Base-by-base conservation (phyloP, 2,329 filamentous ascomycete genomes). In the Septoria linicola region DNA sequence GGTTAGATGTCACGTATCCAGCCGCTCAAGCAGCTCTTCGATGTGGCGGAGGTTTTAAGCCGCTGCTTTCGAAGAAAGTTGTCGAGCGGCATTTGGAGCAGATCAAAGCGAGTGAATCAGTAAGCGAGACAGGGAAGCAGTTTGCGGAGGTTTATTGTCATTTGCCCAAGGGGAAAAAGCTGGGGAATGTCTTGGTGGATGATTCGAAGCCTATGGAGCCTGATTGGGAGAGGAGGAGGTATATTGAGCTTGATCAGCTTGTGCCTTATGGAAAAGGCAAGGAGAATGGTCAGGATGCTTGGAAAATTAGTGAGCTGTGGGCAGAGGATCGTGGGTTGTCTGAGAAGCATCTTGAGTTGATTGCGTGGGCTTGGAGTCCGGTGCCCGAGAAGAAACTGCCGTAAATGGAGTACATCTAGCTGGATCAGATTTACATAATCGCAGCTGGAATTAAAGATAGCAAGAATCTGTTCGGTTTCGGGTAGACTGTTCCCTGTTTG, bases 321-420 rank as follows among this genome's bases (percentile, higher is more conserved):
- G 49, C 41, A 1, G 58, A 63, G n/a, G 59, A 62, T 17, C 35
- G 49, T 21, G 42, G 50, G 16, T 40, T 52, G 3, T 57, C 59
- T 10, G 37, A 41, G 16, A 36, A 51, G 50, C 64, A 67, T 58
- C 30, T 64, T 19, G 44, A 56, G 20, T 40, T 65, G 31, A 58
- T 66, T 32, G 62, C 63, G 8, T 66, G 62, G 64, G 64, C 55
- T 4, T 67, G 63, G 64, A 65, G 62, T 54, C 64, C 64, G 11
- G 49, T 63, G 34, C 48, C 51, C 34, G 63, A 66, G 44, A 56
- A 49, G 45, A 59, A 58, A 48, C 34, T 63, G 39, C 43, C 37
- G 14, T 52, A n/a, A 30, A 7, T 30, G 7, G 27, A 30, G 27
- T 30, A 7, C 7, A 30, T 7, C 13, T 30, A 7, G 27, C 7